phyloP scores from a whole-genome alignment of 306 rosid genomes.

The Medicago lupulina region DNA sequence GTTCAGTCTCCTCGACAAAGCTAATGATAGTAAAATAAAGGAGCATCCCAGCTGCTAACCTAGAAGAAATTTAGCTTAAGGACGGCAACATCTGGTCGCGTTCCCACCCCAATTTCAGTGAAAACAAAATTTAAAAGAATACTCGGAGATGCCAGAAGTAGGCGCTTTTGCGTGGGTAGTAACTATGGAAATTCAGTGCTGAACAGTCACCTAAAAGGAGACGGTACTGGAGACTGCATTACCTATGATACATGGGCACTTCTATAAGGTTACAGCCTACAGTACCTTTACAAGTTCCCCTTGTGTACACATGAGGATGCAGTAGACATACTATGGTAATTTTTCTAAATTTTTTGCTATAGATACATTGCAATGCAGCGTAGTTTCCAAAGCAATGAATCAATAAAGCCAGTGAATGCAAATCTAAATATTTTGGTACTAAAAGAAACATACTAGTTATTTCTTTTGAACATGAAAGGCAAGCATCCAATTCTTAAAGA shows the following conservation, averaged over 20 bases:
- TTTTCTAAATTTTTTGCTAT: neutral
- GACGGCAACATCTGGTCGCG: neutral
- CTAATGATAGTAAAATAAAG: neutral
- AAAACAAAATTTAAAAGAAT: neutral
- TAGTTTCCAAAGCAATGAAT: neutral
- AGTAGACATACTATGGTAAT: neutral
- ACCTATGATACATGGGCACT: neutral
- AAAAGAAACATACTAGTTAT: neutral
- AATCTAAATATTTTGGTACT: neutral
- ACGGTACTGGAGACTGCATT: conserved; percentile 4
- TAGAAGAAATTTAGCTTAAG: neutral
- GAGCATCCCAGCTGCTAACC: neutral
- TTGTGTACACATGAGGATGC: neutral
- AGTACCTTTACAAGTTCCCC: neutral
- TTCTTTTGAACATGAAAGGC: neutral
- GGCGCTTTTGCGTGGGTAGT: neutral
- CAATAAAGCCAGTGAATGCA: conserved; percentile 6
- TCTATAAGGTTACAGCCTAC: neutral
- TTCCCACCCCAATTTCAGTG: neutral
- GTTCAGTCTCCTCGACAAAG: neutral
- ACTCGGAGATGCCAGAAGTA: neutral
- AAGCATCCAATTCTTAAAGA: neutral
- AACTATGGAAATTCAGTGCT: neutral
- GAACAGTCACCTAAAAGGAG: neutral
- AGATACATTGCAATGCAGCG: neutral